Conservation (phyloP, 2,329 filamentous ascomycete species). For the Trichoderma sp. region DNA sequence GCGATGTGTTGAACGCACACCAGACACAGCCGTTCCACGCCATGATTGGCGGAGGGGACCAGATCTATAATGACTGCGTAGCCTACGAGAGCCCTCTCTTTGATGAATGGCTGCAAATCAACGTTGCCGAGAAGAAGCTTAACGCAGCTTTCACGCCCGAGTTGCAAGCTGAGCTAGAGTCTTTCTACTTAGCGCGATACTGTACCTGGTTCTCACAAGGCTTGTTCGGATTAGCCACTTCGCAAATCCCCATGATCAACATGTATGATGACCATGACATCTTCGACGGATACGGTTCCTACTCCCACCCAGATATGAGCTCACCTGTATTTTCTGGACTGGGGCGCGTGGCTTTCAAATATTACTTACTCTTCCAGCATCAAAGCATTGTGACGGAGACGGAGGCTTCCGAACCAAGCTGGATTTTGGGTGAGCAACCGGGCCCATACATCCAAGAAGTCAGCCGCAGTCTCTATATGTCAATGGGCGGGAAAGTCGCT, state of each 20-base stretch:
- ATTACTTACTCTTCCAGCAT: conserved; percentile 98
- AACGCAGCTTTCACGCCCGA: conserved; percentile 71
- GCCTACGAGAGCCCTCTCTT: conserved; percentile 74
- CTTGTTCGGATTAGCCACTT: conserved; percentile 85
- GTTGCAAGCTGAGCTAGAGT: conserved; percentile 85
- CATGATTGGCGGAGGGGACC: conserved; percentile 96
- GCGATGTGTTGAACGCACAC: conserved; percentile 89
- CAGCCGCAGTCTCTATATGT: conserved; percentile 83
- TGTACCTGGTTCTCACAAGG: conserved; percentile 96
- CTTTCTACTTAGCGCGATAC: conserved; percentile 85
- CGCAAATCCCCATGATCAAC: conserved; percentile 97
- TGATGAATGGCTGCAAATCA: conserved; percentile 77
- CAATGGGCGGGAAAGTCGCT: conserved; percentile 72
- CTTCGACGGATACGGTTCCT: conserved; percentile 89
- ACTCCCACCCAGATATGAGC: conserved; percentile 86
- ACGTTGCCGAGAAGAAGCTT: conserved; percentile 76
- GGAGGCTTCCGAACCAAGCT: conserved; percentile 81
- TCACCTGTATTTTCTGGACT: conserved; percentile 86
- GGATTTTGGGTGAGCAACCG: conserved; percentile 74
- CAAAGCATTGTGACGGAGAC: conserved; percentile 82
- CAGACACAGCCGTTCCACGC: conserved; percentile 92
- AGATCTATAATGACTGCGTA: conserved; percentile 90
- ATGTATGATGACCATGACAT: conserved; percentile 96
- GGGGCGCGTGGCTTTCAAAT: conserved; percentile 92
- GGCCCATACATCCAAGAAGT: conserved; percentile 88